Conservation (phyloP, 164 flowering plant genomes). For the Piper longum region DNA sequence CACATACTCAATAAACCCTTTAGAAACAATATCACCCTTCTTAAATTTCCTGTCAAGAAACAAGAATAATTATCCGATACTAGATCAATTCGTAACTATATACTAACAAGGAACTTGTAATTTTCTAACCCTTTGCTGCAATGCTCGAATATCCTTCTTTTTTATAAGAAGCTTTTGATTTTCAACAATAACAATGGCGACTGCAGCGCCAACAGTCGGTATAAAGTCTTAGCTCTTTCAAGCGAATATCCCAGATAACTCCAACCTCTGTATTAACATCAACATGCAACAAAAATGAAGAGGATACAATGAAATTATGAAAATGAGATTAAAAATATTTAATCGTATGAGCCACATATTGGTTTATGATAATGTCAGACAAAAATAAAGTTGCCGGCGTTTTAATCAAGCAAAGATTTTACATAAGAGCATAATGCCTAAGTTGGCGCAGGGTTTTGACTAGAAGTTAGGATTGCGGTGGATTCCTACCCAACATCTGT, state of each 20-base stretch:
- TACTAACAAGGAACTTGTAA: background rate
- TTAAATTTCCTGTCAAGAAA: constrained; percentile 44
- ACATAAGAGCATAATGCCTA: constrained; percentile 12
- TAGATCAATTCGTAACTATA: background rate
- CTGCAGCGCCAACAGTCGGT: constrained; percentile 99
- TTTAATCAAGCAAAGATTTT: background rate
- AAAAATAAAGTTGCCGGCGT: background rate
- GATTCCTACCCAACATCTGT: constrained; percentile 97
- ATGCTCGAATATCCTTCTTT: too few species aligned
- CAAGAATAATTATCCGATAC: background rate
- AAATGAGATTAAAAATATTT: background rate
- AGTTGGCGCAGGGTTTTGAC: constrained; percentile 70
- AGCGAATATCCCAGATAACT: constrained; percentile 76
- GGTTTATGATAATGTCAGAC: too few species aligned
- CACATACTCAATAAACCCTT: constrained; percentile 87
- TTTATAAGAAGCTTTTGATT: constrained; percentile 81
- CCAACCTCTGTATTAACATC: constrained; percentile 99
- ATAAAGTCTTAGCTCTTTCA: constrained; percentile 82
- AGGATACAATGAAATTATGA: too few species aligned
- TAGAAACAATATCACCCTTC: constrained; percentile 88
- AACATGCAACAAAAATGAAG: constrained; percentile 38
- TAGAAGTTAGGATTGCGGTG: constrained; percentile 90
- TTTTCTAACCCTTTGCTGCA: constrained; percentile 68
- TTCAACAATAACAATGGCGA: constrained; percentile 97
- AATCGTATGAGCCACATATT: background rate